These are phyloP conservation scores for Thamnidium elegans DNA, from an alignment of 192 early-diverging fungal genomes.

Conservation along the genomic window DNA sequence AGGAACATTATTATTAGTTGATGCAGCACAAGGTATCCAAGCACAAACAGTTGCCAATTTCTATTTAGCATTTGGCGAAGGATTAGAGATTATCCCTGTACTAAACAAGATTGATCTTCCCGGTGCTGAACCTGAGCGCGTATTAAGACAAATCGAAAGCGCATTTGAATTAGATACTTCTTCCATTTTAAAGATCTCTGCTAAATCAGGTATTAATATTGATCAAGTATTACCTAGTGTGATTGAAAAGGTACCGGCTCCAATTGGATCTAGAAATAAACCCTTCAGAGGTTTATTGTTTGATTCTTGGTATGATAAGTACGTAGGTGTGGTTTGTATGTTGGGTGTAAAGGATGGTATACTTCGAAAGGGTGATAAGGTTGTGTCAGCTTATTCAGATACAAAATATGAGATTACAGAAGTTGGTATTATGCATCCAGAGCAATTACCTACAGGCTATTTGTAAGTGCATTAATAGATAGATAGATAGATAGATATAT, in stretches of 20 bases:
- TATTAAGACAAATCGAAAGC: slow-evolving; percentile 75
- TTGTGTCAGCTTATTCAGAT: slow-evolving; percentile 76
- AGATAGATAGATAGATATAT: no score
- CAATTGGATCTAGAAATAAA: slow-evolving; percentile 55
- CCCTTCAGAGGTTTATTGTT: slow-evolving; percentile 90
- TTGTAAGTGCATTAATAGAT: no score
- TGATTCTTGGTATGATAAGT: slow-evolving; percentile 98
- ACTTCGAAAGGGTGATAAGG: slow-evolving; percentile 77
- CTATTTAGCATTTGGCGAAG: slow-evolving; percentile 87
- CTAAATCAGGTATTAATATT: slow-evolving; percentile 79
- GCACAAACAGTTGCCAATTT: slow-evolving; percentile 99
- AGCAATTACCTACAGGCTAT: slow-evolving; percentile 65
- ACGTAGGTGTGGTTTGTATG: slow-evolving; percentile 94
- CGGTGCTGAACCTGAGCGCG: slow-evolving; percentile 76
- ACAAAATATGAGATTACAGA: slow-evolving; percentile 70
- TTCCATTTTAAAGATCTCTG: slow-evolving; percentile 73
- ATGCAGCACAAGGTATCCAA: slow-evolving; percentile 94
- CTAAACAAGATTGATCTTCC: slow-evolving; percentile 95
- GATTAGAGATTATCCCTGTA: slow-evolving; percentile 82
- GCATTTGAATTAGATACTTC: slow-evolving; percentile 80
- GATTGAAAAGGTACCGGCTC: slow-evolving; percentile 76
- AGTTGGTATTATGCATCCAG: slow-evolving; percentile 94
- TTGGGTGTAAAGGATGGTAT: slow-evolving; percentile 85
- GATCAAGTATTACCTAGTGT: slow-evolving; percentile 73
- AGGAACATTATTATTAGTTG: slow-evolving; percentile 88